A percentile compares a stretch with the other conserved stretches of the same genome.
phyloP scores from a whole-genome alignment of 2,329 filamentous ascomycete genomes.

The Alternaria sp. region DNA sequence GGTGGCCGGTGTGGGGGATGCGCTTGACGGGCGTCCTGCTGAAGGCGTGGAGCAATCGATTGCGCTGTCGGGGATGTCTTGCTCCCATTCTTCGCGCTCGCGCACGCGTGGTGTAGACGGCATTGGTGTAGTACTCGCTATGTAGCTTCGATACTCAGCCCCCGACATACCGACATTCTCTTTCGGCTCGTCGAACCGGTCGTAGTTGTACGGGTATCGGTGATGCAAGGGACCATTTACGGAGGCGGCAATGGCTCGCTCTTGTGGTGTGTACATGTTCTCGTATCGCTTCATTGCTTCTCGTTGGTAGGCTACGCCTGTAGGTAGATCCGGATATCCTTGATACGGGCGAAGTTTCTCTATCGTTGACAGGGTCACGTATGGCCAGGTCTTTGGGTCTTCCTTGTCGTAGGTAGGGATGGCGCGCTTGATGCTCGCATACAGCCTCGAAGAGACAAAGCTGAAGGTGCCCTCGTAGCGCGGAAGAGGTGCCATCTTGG shows the following conservation, averaged over 20 bases:
- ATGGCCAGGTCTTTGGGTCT: constrained; percentile 9
- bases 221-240: constrained; percentile 1
- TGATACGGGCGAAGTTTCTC: neutral
- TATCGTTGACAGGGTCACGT: neutral
- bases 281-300: constrained; percentile 2
- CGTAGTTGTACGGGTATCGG: constrained; percentile 7
- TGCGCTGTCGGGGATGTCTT: neutral
- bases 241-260: neutral
- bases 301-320: constrained; percentile 4
- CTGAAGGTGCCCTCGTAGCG: constrained; percentile 5
- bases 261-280: neutral
- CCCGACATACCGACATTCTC: neutral
- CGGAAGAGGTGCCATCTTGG: neutral
- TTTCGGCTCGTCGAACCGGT: neutral
- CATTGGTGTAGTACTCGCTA: neutral
- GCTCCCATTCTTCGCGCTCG: neutral
- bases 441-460: neutral
- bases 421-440: neutral
- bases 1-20: neutral
- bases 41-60: neutral
- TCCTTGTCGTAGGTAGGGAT: neutral
- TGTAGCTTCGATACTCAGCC: neutral
- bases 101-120: neutral
- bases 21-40: no score
- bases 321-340: neutral